A percentile compares a stretch with the other conserved stretches of the same genome.
Conservation (phyloP, 306 rosid species). For the Ochetophila trinervis region DNA sequence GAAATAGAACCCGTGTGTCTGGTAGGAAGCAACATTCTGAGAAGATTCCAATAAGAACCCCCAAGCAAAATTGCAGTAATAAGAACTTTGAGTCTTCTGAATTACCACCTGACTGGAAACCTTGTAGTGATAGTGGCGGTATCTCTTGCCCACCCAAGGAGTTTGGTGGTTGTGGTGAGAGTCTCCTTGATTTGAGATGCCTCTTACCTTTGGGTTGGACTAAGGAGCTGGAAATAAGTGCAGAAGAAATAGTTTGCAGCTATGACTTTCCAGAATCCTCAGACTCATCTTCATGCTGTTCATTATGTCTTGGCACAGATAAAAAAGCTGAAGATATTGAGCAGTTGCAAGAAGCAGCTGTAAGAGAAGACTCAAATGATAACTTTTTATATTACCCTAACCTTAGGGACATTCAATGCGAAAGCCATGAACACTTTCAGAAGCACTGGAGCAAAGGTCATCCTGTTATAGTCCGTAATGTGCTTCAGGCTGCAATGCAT, state of each 20-base stretch:
- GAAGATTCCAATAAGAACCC: slow-evolving; percentile 39
- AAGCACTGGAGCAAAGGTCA: slow-evolving; percentile 96
- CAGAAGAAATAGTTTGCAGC: slow-evolving; percentile 98
- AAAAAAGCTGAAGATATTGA: slow-evolving; percentile 39
- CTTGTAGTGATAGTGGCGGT: slow-evolving; percentile 36
- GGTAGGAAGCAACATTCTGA: slow-evolving; percentile 32
- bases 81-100: slow-evolving; percentile 32
- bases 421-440: slow-evolving; percentile 88
- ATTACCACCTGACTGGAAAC: slow-evolving; percentile 37
- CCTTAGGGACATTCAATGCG: slow-evolving; percentile 42
- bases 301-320: slow-evolving; percentile 58
- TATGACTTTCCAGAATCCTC: slow-evolving; percentile 88
- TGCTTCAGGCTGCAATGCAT: slow-evolving; percentile 50
- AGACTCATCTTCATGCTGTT: slow-evolving; percentile 64
- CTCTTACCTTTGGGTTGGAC: slow-evolving; percentile 66
- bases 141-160: slow-evolving; percentile 61
- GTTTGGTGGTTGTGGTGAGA: slow-evolving; percentile 68
- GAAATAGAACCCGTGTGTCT: slow-evolving; percentile 31
- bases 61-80: slow-evolving; percentile 24
- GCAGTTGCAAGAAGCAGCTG: slow-evolving; percentile 63
- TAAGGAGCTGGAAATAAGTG: slow-evolving; percentile 77
- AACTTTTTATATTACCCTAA: slow-evolving; percentile 71
- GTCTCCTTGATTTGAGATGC: slow-evolving; percentile 76
- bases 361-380: slow-evolving; percentile 69
- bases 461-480: slow-evolving; percentile 76